Conservation (phyloP, 345 rosid species). For the Eucalyptus sp. region DNA sequence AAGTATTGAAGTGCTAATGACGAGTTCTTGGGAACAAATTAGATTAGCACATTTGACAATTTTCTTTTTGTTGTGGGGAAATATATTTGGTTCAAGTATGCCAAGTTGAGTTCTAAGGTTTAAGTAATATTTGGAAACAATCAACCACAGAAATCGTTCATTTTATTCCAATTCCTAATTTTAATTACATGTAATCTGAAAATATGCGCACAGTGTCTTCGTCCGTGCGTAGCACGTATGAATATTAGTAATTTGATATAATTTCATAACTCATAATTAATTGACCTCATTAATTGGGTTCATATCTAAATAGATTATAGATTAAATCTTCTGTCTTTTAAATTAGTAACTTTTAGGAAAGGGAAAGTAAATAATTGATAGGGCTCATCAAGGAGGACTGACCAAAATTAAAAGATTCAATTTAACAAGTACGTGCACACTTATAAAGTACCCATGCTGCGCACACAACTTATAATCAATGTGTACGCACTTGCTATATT, state of each 20-base stretch:
- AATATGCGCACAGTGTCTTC: not conserved
- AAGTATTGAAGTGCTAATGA: not conserved
- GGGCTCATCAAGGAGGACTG: not conserved
- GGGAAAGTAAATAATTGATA: no score
- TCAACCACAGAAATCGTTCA: no score
- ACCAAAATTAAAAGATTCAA: no score
- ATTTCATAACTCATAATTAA: no score
- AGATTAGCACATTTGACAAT: not conserved
- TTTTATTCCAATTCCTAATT: no score
- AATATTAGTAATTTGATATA: no score
- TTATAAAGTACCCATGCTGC: not conserved
- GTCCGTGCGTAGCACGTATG: not conserved
- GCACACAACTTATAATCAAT: not conserved
- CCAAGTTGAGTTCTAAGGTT: no score
- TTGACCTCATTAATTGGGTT: not conserved
- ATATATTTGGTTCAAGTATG: not conserved
- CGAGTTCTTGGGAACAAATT: not conserved
- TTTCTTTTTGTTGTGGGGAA: not conserved
- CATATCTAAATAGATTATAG: not conserved
- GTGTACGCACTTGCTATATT: no score
- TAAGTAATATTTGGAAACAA: no score
- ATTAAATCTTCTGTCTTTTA: not conserved
- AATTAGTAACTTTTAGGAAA: not conserved
- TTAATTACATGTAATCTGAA: no score
- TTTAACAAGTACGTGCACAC: no score